Evolutionary conservation across 352 stramenopile genomes (phyloP).

Genomic region (Pythium sukuiense): DNA sequence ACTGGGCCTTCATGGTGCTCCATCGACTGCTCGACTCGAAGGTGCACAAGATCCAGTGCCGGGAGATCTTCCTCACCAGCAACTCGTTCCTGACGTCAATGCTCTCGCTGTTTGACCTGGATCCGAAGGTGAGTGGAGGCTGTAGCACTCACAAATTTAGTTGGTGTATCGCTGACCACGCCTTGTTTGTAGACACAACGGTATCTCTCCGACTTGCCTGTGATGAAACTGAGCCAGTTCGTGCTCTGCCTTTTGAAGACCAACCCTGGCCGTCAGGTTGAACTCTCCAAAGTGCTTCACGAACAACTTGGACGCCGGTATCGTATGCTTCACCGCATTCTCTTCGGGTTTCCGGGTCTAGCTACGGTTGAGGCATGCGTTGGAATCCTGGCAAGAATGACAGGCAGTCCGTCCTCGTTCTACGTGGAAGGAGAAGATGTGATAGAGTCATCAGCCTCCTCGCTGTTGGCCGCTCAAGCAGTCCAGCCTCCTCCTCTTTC

Average conservation of each 20-base stretch:
- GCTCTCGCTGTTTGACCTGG: slow-evolving; percentile 71
- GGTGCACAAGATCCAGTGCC: slow-evolving; percentile 49
- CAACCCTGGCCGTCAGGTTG: slow-evolving; percentile 61
- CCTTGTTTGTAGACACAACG: slow-evolving; percentile 40
- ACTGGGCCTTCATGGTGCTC: slow-evolving; percentile 79
- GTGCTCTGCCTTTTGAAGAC: slow-evolving; percentile 64
- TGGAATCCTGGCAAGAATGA: slow-evolving; percentile 76
- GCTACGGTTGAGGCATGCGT: slow-evolving; percentile 73
- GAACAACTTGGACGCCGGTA: slow-evolving; percentile 73
- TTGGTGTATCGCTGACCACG: not conserved
- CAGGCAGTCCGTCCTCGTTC: slow-evolving; percentile 59
- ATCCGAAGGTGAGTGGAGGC: slow-evolving; percentile 45
- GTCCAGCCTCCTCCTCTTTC: slow-evolving; percentile 25
- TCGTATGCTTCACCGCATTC: slow-evolving; percentile 73
- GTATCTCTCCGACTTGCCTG: slow-evolving; percentile 69
- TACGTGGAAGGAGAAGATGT: slow-evolving; percentile 53
- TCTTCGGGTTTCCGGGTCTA: slow-evolving; percentile 74
- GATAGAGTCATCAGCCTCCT: slow-evolving; percentile 5
- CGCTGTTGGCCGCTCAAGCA: slow-evolving; percentile 6
- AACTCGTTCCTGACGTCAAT: slow-evolving; percentile 58
- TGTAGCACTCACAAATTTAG: not conserved
- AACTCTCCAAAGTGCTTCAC: slow-evolving; percentile 63
- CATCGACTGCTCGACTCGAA: slow-evolving; percentile 67
- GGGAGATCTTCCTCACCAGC: slow-evolving; percentile 66
- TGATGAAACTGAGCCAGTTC: slow-evolving; percentile 81